Conservation (phyloP, 73 alveolate species). For the Tetrahymena malaccensis region DNA sequence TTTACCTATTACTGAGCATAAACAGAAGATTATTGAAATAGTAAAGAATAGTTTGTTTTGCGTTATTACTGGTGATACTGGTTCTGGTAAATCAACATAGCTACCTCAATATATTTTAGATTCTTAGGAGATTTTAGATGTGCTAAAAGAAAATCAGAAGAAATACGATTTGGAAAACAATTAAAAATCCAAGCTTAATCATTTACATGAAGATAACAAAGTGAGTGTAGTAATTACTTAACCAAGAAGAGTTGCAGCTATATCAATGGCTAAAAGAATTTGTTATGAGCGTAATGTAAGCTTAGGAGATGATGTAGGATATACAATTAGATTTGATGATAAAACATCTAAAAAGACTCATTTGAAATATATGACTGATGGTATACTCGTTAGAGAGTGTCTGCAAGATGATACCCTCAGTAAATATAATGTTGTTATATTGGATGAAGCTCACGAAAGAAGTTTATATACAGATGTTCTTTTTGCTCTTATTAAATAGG, state of each 20-base stretch:
- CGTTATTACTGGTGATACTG: slow-evolving; percentile 64
- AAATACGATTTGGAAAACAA: slow-evolving; percentile 71
- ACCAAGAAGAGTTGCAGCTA: slow-evolving; percentile 98
- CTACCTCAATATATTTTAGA: slow-evolving; percentile 49
- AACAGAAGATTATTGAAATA: slow-evolving; percentile 9
- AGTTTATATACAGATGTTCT: slow-evolving; percentile 88
- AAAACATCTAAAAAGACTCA: slow-evolving; percentile 46
- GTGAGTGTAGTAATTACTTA: slow-evolving; percentile 78
- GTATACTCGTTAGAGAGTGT: slow-evolving; percentile 93
- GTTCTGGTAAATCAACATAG: slow-evolving; percentile 70
- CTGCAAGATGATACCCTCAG: slow-evolving; percentile 67
- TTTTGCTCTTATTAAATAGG: slow-evolving; percentile 81
- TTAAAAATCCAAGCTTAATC: slow-evolving; percentile 57
- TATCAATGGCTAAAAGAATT: slow-evolving; percentile 91
- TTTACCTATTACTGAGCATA: slow-evolving; percentile 30
- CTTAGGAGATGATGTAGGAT: slow-evolving; percentile 89
- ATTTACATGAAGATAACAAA: slow-evolving; percentile 38
- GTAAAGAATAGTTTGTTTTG: neutral
- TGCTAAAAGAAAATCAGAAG: slow-evolving; percentile 53
- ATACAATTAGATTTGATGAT: slow-evolving; percentile 84
- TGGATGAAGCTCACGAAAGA: slow-evolving; percentile 97
- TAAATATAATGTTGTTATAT: slow-evolving; percentile 67
- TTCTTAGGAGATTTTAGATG: neutral
- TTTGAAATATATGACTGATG: slow-evolving; percentile 92
- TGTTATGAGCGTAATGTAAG: slow-evolving; percentile 76